Conservation (phyloP, 2,329 filamentous ascomycete species). For the Pyrenochaeta sp. region DNA sequence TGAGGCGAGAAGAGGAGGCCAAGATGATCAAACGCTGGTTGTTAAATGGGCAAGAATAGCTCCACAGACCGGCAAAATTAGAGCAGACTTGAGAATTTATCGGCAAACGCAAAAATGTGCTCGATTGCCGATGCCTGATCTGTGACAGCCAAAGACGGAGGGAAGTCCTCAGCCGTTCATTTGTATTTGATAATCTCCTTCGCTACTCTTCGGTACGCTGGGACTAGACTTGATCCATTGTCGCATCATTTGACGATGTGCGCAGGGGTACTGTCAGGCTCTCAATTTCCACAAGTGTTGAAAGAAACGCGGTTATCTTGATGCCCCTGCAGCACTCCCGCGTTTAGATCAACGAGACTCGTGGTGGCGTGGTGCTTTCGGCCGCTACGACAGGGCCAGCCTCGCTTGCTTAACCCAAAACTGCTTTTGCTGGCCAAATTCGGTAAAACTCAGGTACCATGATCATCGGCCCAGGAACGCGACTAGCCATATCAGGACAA, state of each 20-base stretch:
- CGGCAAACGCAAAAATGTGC: not conserved
- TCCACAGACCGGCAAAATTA: not conserved
- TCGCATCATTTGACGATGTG: not conserved
- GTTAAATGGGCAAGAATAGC: not conserved
- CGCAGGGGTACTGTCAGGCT: not conserved
- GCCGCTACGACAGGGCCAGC: constrained; percentile 1
- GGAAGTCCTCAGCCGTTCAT: not conserved
- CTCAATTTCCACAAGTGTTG: not conserved
- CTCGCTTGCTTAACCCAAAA: not conserved
- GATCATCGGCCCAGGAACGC: not conserved
- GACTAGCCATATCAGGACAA: not conserved
- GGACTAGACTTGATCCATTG: not conserved
- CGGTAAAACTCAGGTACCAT: not conserved
- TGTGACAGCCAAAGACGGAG: not conserved
- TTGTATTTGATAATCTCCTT: not conserved
- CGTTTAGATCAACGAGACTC: not conserved
- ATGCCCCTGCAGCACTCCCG: not conserved
- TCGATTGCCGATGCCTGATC: not conserved
- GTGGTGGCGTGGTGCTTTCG: not conserved
- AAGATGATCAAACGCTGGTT: not conserved
- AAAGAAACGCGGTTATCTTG: not conserved
- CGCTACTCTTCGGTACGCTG: not conserved
- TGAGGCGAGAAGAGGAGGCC: not conserved
- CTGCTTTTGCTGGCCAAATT: not conserved
- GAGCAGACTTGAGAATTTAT: not conserved